Evolutionary conservation across 768 basidiomycete species (phyloP).

Genomic region (Auriscalpium vulgare): DNA sequence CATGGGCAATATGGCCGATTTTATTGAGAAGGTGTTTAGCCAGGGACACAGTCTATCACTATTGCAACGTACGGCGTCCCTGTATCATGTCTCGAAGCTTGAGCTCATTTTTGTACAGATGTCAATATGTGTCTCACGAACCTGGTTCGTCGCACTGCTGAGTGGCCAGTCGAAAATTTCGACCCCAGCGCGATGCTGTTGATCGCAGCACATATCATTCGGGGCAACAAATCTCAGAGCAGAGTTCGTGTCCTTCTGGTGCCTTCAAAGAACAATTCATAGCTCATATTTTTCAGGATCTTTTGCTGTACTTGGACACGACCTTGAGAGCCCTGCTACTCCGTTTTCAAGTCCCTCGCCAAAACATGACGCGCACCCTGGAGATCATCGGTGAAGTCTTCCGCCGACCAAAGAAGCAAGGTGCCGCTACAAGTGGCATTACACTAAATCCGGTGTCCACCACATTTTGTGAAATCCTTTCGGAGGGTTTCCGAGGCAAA

Average conservation of each 20-base stretch:
- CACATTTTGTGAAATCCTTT: slow-evolving; percentile 36
- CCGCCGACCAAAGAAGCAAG: slow-evolving; percentile 18
- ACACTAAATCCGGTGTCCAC: slow-evolving; percentile 8
- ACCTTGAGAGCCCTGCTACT: slow-evolving; percentile 47
- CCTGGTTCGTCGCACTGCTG: slow-evolving; percentile 50
- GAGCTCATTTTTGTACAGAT: slow-evolving; percentile 29
- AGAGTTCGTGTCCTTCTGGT: slow-evolving; percentile 31
- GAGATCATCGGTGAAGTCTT: slow-evolving; percentile 37
- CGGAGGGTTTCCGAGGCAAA: slow-evolving; percentile 47
- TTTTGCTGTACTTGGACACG: slow-evolving; percentile 51
- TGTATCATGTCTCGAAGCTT: background rate
- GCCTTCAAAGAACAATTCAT: background rate
- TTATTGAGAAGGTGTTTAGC: slow-evolving; percentile 50
- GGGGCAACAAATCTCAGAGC: slow-evolving; percentile 51
- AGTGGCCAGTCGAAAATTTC: slow-evolving; percentile 38
- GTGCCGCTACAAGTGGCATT: background rate
- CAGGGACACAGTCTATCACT: slow-evolving; percentile 42
- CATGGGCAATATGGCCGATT: slow-evolving; percentile 48
- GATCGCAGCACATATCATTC: slow-evolving; percentile 44
- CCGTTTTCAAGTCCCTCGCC: slow-evolving; percentile 38
- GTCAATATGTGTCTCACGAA: slow-evolving; percentile 45
- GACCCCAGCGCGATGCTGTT: slow-evolving; percentile 51
- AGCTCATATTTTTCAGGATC: slow-evolving; percentile 33
- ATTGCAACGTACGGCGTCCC: slow-evolving; percentile 42
- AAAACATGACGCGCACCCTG: slow-evolving; percentile 39